Base-by-base conservation (phyloP, 2,329 filamentous ascomycete genomes). In the Immersiporthe knoxdaviesiana region DNA sequence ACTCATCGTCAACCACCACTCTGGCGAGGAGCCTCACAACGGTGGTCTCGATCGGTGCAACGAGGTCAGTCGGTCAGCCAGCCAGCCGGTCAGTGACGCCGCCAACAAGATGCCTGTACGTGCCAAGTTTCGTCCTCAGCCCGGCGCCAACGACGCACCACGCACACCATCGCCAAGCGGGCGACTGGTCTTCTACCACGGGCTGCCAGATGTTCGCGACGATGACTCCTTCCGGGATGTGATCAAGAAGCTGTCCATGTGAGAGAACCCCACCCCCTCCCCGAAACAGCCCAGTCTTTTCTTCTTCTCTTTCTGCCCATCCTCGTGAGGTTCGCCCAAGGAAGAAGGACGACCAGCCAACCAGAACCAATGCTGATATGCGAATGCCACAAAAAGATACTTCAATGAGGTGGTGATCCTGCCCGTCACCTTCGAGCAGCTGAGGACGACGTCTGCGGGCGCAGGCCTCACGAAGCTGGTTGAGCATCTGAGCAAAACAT, bases 381-480 rank as follows among this genome's bases (percentile, higher is more conserved):
- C 3, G n/a, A 4, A 10, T 6, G 10, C 30, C 21, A 44, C 21
- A 47, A 16, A 32, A 60, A 91, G 89, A 66, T 91, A 87, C 76
- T 85, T 92, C 71, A 82, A 85, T 69, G 86, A 89, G 69, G 86
- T 86, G 30, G 84, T 93, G 67, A 83, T 85, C 65, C 80, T 89
- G 60, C 90, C 91, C 21, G 87, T 87, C 75, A 90, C 87, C 18
- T 93, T 93, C 79, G 91, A 94, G 75, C 91, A 93, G 78, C 82
- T 93, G 11, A 84, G 90, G 62, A 91, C 89, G 7, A 91, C 88
- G 1, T 83, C 88, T 7, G 87, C 88, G 35, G 89, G 89, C 1
- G 84, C 83, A 71, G 87, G 81, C 73, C 83, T 87, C 75, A 86
- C 82, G 37, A 76, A 78, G 30, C 80, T 94, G 67, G 88, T 92